Evolutionary conservation across 768 basidiomycete genomes (phyloP).

Genomic region (Hysterangium stoloniferum): DNA sequence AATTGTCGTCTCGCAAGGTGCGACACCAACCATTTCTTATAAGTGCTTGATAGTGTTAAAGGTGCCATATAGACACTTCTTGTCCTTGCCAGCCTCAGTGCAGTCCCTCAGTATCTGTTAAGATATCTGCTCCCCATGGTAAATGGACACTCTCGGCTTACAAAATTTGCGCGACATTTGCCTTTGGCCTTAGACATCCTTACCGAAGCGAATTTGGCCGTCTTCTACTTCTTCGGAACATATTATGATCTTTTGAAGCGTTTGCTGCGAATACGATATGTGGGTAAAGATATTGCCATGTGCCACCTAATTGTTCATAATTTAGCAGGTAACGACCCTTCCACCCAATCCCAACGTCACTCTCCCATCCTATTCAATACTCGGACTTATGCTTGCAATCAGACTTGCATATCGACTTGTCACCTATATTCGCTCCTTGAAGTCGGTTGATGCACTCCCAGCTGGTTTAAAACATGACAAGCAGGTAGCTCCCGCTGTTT

Average conservation of each 20-base stretch:
- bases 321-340: slow-evolving; percentile 57
- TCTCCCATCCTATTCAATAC: slow-evolving; percentile 80
- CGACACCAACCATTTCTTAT: not conserved
- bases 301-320: not conserved
- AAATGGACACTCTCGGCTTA: slow-evolving; percentile 27
- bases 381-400: slow-evolving; percentile 64
- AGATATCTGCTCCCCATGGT: slow-evolving; percentile 37
- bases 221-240: slow-evolving; percentile 74
- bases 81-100: slow-evolving; percentile 56
- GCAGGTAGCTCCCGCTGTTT: slow-evolving; percentile 22
- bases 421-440: slow-evolving; percentile 30
- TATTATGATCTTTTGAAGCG: slow-evolving; percentile 71
- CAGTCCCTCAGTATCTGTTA: slow-evolving; percentile 56
- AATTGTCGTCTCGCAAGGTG: slow-evolving; percentile 37
- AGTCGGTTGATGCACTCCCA: slow-evolving; percentile 19
- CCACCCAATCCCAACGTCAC: slow-evolving; percentile 62
- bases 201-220: slow-evolving; percentile 66
- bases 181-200: slow-evolving; percentile 48
- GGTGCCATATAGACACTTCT: slow-evolving; percentile 28
- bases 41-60: not conserved
- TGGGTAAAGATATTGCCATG: slow-evolving; percentile 22
- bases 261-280: slow-evolving; percentile 61
- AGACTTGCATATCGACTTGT: slow-evolving; percentile 58
- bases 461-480: slow-evolving; percentile 17
- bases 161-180: slow-evolving; percentile 27